Conservation (phyloP, 2,329 filamentous ascomycete species). For the Coleophoma eucalyptorum region DNA sequence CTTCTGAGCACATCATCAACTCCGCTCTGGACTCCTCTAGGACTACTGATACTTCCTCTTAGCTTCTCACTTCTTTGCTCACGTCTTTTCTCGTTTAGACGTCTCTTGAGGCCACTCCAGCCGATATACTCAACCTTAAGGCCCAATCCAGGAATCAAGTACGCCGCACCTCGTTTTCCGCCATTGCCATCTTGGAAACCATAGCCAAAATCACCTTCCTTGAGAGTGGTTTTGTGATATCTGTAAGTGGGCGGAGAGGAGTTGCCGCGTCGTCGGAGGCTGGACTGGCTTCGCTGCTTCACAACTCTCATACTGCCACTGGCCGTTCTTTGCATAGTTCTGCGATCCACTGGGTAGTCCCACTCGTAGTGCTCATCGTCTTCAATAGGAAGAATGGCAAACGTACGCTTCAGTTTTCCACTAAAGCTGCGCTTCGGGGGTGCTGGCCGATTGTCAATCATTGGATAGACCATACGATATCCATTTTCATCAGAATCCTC, state of each 20-base stretch:
- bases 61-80: slow-evolving; percentile 57
- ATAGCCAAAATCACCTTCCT: slow-evolving; percentile 19
- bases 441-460: slow-evolving; percentile 42
- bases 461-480: slow-evolving; percentile 33
- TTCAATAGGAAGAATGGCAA: slow-evolving; percentile 54
- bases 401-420: slow-evolving; percentile 42
- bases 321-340: slow-evolving; percentile 54
- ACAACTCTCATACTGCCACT: slow-evolving; percentile 60
- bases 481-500: slow-evolving; percentile 15
- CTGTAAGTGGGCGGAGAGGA: slow-evolving; percentile 2
- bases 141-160: slow-evolving; percentile 27
- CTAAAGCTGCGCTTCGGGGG: slow-evolving; percentile 46
- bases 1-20: slow-evolving; percentile 25
- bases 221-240: slow-evolving; percentile 1
- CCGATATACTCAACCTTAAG: slow-evolving; percentile 44
- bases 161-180: slow-evolving; percentile 10
- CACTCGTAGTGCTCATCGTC: slow-evolving; percentile 36
- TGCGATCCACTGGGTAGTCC: slow-evolving; percentile 41
- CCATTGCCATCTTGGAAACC: slow-evolving; percentile 25
- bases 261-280: slow-evolving; percentile 15
- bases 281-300: slow-evolving; percentile 41
- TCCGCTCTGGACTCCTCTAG: slow-evolving; percentile 33
- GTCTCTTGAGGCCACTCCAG: slow-evolving; percentile 48
- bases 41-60: slow-evolving; percentile 56
- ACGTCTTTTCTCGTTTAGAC: slow-evolving; percentile 53